A percentile compares a stretch with the other conserved stretches of the same genome.
phyloP scores from a whole-genome alignment of 805 yeast species.

The Ogataea nitratoaversa region DNA sequence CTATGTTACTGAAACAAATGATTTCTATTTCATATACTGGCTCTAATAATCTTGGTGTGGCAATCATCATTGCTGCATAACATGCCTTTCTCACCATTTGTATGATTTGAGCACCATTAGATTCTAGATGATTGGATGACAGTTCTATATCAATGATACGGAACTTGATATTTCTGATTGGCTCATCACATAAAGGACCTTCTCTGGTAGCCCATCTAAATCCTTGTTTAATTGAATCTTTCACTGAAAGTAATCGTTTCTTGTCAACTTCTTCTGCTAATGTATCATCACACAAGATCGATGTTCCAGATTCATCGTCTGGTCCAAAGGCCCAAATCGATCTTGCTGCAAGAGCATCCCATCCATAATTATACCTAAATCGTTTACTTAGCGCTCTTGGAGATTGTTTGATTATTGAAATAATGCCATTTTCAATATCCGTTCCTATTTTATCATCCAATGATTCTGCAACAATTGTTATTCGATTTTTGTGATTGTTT shows the following conservation, averaged over 20 bases:
- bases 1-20: slow-evolving; percentile 43
- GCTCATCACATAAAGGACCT: slow-evolving; percentile 92
- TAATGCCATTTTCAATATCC: slow-evolving; percentile 51
- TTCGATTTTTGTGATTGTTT: slow-evolving; percentile 46
- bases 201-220: slow-evolving; percentile 79
- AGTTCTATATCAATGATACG: slow-evolving; percentile 59
- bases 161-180: slow-evolving; percentile 65
- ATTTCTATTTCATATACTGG: slow-evolving; percentile 67
- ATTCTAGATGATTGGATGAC: slow-evolving; percentile 42
- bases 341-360: slow-evolving; percentile 84
- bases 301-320: slow-evolving; percentile 47
- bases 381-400: slow-evolving; percentile 45
- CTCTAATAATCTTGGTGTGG: slow-evolving; percentile 75
- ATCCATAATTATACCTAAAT: slow-evolving; percentile 54
- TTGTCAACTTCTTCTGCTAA: slow-evolving; percentile 67
- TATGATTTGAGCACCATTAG: slow-evolving; percentile 66
- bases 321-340: slow-evolving; percentile 79
- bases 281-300: slow-evolving; percentile 62
- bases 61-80: slow-evolving; percentile 71
- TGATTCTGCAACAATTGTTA: slow-evolving; percentile 78
- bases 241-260: slow-evolving; percentile 37
- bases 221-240: slow-evolving; percentile 64
- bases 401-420: slow-evolving; percentile 31
- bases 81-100: slow-evolving; percentile 85
- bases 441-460: slow-evolving; percentile 47